Conservation (phyloP, 129 eudicot species). For the Flaveria linearis region DNA sequence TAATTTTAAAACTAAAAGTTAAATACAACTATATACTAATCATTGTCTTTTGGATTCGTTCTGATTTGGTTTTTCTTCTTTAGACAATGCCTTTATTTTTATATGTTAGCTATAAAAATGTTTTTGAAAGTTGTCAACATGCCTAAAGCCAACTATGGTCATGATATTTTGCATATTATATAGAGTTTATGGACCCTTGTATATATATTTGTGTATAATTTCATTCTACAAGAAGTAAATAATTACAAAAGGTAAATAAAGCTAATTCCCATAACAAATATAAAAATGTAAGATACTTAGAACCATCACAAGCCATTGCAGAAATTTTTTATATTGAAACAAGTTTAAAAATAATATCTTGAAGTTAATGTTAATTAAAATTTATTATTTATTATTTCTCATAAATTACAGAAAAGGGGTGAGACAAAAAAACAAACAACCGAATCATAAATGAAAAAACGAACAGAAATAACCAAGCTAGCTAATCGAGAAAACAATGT, state of each 20-base stretch:
- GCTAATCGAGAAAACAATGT: too few species aligned
- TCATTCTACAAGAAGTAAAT: not conserved
- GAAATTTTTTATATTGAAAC: not conserved
- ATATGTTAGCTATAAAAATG: not conserved
- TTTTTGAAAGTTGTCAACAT: constrained; percentile 30
- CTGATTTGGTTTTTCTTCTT: not conserved
- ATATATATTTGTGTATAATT: not conserved
- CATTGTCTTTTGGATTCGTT: constrained; percentile 5
- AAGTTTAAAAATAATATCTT: not conserved
- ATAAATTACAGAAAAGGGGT: too few species aligned
- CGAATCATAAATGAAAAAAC: not conserved
- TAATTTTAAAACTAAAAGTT: not conserved
- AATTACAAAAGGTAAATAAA: not conserved
- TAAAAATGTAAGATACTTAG: not conserved
- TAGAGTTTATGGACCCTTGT: constrained; percentile 22
- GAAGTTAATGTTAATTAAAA: not conserved
- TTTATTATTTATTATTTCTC: not conserved
- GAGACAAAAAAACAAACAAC: not conserved
- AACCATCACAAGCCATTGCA: constrained; percentile 2
- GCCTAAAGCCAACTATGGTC: constrained; percentile 34
- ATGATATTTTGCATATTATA: constrained; percentile 18
- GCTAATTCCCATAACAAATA: constrained; percentile 8
- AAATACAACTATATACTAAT: constrained; percentile 7
- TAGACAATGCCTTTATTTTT: constrained; percentile 6
- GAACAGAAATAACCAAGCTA: too few species aligned